These are phyloP conservation scores for Plectranthus barbatus DNA, from an alignment of 257 asterid genomes.

Conservation along the genomic window DNA sequence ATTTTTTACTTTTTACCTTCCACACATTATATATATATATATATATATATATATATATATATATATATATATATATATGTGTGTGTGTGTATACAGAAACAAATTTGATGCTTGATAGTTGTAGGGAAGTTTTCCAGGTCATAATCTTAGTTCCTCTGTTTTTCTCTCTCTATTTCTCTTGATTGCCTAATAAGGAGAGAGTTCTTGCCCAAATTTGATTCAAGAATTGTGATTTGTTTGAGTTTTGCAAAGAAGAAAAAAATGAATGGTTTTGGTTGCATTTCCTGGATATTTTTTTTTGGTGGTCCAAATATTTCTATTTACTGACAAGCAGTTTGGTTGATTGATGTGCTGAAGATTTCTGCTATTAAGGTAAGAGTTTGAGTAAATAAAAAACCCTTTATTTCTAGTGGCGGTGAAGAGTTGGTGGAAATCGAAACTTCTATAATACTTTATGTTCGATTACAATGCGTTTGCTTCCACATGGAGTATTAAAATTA, in stretches of 20 bases:
- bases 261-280: not conserved
- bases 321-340: slow-evolving; percentile 11
- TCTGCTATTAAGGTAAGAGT: slow-evolving; percentile 1
- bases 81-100: not conserved
- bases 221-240: slow-evolving; percentile 18
- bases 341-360: slow-evolving; percentile 9
- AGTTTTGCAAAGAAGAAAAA: not conserved
- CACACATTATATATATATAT: not conserved
- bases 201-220: slow-evolving; percentile 13
- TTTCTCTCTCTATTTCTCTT: not conserved
- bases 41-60: not conserved
- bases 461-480: too few species aligned
- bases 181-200: slow-evolving; percentile 6
- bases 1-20: not conserved
- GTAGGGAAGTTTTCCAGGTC: slow-evolving; percentile 23
- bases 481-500: too few species aligned
- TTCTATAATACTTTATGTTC: not conserved
- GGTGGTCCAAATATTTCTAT: slow-evolving; percentile 8
- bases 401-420: not conserved
- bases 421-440: not conserved
- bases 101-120: slow-evolving; percentile 15
- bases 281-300: not conserved
- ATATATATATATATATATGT: not conserved
- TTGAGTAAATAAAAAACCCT: not conserved
- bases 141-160: slow-evolving; percentile 6